These are phyloP conservation scores for Starmerella kuoi DNA, from an alignment of 805 yeast species.

Conservation along the genomic window DNA sequence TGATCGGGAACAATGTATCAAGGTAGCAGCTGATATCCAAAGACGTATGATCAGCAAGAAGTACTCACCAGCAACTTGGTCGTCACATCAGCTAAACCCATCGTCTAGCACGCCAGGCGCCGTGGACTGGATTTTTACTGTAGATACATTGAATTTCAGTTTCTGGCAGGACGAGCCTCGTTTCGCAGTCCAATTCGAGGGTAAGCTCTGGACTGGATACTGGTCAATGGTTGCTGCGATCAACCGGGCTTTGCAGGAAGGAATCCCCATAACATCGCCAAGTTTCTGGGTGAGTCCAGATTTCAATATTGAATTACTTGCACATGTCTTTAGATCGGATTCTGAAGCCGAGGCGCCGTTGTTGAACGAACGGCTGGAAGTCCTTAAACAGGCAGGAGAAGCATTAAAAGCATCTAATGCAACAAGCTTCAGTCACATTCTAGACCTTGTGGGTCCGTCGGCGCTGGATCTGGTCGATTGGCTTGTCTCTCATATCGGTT, in stretches of 20 bases:
- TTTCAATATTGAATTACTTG: constrained; percentile 22
- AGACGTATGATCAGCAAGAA: constrained; percentile 23
- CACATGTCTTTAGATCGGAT: constrained; percentile 28
- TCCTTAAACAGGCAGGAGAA: constrained; percentile 31
- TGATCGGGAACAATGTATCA: constrained; percentile 22
- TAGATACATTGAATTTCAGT: constrained; percentile 34
- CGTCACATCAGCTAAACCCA: constrained; percentile 30
- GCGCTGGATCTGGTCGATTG: constrained; percentile 29
- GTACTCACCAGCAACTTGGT: constrained; percentile 31
- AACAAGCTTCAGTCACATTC: constrained; percentile 22
- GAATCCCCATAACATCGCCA: constrained; percentile 31
- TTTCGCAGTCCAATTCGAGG: constrained; percentile 29
- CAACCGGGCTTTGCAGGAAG: constrained; percentile 33
- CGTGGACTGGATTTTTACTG: constrained; percentile 34
- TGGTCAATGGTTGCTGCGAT: constrained; percentile 36
- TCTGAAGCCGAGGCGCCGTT: constrained; percentile 30
- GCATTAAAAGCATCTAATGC: constrained; percentile 18
- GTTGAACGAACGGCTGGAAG: constrained; percentile 27
- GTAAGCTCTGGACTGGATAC: constrained; percentile 32
- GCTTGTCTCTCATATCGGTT: constrained; percentile 24
- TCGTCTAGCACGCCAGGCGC: constrained; percentile 8
- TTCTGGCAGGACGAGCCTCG: constrained; percentile 35
- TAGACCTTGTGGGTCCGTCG: constrained; percentile 24
- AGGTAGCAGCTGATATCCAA: constrained; percentile 26
- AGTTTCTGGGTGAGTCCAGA: constrained; percentile 27